Percentiles rank a stretch among this genome's conserved stretches.
These are phyloP conservation scores for Paecilomyces sp. DNA, from an alignment of 2,329 filamentous ascomycete species.

Conservation along the genomic window DNA sequence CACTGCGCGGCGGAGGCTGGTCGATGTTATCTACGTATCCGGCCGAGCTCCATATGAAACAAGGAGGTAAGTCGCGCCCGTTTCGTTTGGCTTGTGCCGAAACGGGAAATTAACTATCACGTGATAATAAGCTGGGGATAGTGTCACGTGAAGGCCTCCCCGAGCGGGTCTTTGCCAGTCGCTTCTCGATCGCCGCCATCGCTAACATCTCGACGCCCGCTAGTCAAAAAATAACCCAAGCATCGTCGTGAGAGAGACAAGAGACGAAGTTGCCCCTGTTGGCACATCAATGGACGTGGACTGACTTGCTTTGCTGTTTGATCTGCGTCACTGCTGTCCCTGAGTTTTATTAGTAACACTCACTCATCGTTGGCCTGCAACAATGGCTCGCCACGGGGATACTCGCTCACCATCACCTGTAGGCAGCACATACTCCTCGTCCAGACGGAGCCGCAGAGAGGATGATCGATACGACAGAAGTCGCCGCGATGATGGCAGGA, in stretches of 20 bases:
- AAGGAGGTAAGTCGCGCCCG: slow-evolving; percentile 3
- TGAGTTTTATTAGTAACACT: slow-evolving; percentile 37
- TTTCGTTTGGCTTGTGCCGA: slow-evolving; percentile 1
- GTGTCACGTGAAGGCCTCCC: not conserved
- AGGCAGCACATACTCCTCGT: slow-evolving; percentile 73
- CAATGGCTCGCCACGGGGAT: slow-evolving; percentile 55
- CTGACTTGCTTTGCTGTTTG: slow-evolving; percentile 12
- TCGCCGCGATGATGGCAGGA: slow-evolving; percentile 44
- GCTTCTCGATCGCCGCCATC: not conserved
- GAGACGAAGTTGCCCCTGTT: not conserved
- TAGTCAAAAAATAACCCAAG: not conserved
- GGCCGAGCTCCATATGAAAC: not conserved
- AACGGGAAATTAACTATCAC: slow-evolving; percentile 5
- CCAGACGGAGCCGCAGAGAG: slow-evolving; percentile 54
- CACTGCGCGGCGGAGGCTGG: not conserved
- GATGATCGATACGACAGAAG: slow-evolving; percentile 47
- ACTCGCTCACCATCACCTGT: slow-evolving; percentile 86
- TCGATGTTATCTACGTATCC: not conserved
- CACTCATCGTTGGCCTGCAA: slow-evolving; percentile 47
- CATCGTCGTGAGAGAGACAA: not conserved
- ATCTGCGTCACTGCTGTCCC: slow-evolving; percentile 8
- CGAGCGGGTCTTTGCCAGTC: not conserved
- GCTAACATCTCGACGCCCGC: not conserved
- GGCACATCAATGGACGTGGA: slow-evolving; percentile 16
- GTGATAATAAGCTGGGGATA: not conserved